Percentiles rank a stretch among this genome's conserved stretches.
phyloP scores from a whole-genome alignment of 257 asterid species.

The Striga asiatica region DNA sequence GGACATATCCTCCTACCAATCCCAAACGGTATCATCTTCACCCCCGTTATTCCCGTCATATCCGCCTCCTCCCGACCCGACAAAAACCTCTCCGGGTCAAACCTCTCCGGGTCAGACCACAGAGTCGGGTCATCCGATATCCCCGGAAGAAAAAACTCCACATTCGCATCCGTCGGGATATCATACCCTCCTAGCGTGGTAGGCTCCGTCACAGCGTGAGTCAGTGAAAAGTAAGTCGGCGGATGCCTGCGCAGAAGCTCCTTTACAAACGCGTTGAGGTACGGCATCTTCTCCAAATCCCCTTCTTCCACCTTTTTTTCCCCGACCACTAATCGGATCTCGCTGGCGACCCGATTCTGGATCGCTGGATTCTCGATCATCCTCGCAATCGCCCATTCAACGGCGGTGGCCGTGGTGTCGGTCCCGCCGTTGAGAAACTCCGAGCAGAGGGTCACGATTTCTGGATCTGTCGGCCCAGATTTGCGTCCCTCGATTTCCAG shows the following conservation, averaged over 20 bases:
- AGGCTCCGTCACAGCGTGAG: constrained; percentile 73
- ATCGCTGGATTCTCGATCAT: constrained; percentile 56
- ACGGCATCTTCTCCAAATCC: constrained; percentile 75
- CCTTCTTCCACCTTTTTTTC: constrained; percentile 54
- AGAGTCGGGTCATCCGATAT: constrained; percentile 68
- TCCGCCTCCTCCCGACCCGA: constrained; percentile 62
- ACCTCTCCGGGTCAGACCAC: constrained; percentile 63
- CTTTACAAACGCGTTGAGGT: constrained; percentile 69
- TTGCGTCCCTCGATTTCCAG: constrained; percentile 70
- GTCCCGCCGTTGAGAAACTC: constrained; percentile 95
- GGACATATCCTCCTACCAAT: constrained; percentile 93
- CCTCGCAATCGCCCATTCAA: constrained; percentile 82
- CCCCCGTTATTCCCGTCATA: constrained; percentile 68
- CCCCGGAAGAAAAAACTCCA: constrained; percentile 52
- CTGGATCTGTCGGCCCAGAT: constrained; percentile 53
- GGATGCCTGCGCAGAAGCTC: constrained; percentile 86
- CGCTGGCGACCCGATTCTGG: constrained; percentile 44
- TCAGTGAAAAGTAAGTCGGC: constrained; percentile 62
- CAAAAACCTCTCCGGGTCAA: constrained; percentile 73
- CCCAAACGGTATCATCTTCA: constrained; percentile 89
- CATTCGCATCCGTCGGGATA: constrained; percentile 49
- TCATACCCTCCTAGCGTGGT: constrained; percentile 68
- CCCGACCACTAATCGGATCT: constrained; percentile 41
- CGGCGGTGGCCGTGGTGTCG: constrained; percentile 80
- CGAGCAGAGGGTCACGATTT: constrained; percentile 71